These are phyloP conservation scores for Elsinoe arachidis DNA, from an alignment of 2,329 filamentous ascomycete genomes.

Conservation along the genomic window DNA sequence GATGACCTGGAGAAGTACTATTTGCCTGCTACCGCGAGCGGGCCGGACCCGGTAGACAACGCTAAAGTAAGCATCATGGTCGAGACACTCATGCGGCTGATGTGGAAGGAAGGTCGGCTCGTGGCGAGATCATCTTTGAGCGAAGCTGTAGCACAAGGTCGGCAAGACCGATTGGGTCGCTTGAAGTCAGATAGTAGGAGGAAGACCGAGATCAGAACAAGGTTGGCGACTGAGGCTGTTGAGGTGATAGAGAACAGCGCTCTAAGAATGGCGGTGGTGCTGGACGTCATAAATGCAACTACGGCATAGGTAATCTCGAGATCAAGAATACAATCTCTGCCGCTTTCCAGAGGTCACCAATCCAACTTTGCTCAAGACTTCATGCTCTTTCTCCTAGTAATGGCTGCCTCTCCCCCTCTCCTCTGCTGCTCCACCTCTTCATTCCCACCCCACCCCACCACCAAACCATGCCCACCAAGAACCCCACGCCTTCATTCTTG, in stretches of 20 bases:
- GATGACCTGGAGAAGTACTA: conserved; percentile 50
- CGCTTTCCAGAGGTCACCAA: background rate
- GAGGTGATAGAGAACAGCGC: conserved; percentile 28
- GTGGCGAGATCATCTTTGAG: conserved; percentile 31
- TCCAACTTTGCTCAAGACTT: too few relatives aligned
- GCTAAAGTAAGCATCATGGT: conserved; percentile 62
- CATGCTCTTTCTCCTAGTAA: background rate
- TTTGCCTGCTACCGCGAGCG: conserved; percentile 57
- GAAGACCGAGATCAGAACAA: conserved; percentile 30
- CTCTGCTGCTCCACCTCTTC: background rate
- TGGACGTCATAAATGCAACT: background rate
- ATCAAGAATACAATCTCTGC: background rate
- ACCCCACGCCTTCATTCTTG: conserved; percentile 82
- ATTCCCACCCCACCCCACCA: conserved; percentile 52
- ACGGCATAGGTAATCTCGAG: background rate
- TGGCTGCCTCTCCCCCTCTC: background rate
- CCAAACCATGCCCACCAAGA: conserved; percentile 71
- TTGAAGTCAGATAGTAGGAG: conserved; percentile 38
- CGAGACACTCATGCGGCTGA: conserved; percentile 54
- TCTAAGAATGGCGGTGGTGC: conserved; percentile 24
- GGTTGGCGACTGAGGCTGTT: conserved; percentile 30
- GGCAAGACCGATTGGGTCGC: conserved; percentile 41
- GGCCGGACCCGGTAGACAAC: conserved; percentile 55
- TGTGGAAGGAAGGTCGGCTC: conserved; percentile 31
- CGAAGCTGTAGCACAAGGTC: conserved; percentile 44